These are phyloP conservation scores for Pseudopediastrum boryanum DNA, from an alignment of 139 green algal genomes.

Conservation along the genomic window DNA sequence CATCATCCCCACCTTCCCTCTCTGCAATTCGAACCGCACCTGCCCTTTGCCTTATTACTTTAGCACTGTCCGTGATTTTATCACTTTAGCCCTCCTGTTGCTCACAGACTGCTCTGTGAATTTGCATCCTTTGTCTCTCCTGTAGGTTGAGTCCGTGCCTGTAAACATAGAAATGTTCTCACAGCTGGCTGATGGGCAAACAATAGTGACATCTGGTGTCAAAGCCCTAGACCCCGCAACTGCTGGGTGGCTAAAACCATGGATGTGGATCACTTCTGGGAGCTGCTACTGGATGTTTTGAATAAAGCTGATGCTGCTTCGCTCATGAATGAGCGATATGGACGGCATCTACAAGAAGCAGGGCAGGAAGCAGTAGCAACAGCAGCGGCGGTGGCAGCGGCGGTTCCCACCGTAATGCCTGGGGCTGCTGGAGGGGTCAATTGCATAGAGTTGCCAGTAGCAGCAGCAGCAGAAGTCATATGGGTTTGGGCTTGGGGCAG, in stretches of 20 bases:
- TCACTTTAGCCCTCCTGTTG: too few relatives aligned
- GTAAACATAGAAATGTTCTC: constrained; percentile 86
- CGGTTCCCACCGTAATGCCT: not conserved
- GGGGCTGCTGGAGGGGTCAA: too few relatives aligned
- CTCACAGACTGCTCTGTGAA: too few relatives aligned
- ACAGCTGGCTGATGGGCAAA: constrained; percentile 75
- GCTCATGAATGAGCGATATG: constrained; percentile 47
- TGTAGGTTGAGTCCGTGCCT: constrained; percentile 34
- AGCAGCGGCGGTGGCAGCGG: not conserved
- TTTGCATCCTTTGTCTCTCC: not conserved
- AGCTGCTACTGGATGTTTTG: constrained; percentile 58
- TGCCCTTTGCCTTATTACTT: too few relatives aligned
- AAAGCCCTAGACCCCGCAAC: constrained; percentile 63
- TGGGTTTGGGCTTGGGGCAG: too few relatives aligned
- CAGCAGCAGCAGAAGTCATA: too few relatives aligned
- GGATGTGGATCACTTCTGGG: constrained; percentile 68
- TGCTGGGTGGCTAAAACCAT: constrained; percentile 63
- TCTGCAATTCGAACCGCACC: not conserved
- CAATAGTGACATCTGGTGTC: constrained; percentile 85
- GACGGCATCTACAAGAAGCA: too few relatives aligned
- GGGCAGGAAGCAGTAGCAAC: not conserved
- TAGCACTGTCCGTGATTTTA: too few relatives aligned
- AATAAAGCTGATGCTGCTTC: constrained; percentile 49
- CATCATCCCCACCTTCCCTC: not conserved
- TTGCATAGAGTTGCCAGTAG: too few relatives aligned